Conservation (phyloP, 768 basidiomycete species). For the Leucogyrophana mollusca region DNA sequence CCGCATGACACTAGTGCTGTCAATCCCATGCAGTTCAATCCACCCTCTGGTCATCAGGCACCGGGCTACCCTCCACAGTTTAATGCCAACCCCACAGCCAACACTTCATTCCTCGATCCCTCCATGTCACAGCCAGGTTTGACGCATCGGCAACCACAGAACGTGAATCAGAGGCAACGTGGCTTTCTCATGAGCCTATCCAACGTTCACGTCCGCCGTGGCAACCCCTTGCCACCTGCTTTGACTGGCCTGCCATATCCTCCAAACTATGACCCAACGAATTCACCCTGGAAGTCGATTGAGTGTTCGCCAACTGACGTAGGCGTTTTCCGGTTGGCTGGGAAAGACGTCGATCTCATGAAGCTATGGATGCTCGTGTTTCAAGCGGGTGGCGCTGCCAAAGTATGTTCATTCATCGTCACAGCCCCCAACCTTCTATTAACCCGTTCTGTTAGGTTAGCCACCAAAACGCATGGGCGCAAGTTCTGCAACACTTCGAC, state of each 20-base stretch:
- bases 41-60: slow-evolving; percentile 42
- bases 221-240: slow-evolving; percentile 70
- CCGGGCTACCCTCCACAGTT: slow-evolving; percentile 38
- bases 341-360: slow-evolving; percentile 76
- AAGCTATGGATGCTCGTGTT: slow-evolving; percentile 65
- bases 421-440: slow-evolving; percentile 14
- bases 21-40: slow-evolving; percentile 38
- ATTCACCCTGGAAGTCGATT: slow-evolving; percentile 63
- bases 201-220: slow-evolving; percentile 53
- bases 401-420: slow-evolving; percentile 42
- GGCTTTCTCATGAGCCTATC: slow-evolving; percentile 62
- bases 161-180: slow-evolving; percentile 53
- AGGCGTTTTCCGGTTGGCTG: slow-evolving; percentile 67
- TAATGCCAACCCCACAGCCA: slow-evolving; percentile 28
- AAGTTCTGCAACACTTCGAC: slow-evolving; percentile 53
- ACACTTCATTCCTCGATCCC: slow-evolving; percentile 44
- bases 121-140: slow-evolving; percentile 39
- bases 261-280: slow-evolving; percentile 58
- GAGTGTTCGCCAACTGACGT: slow-evolving; percentile 56
- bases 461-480: slow-evolving; percentile 54
- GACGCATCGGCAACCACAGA: slow-evolving; percentile 35
- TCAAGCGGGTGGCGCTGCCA: slow-evolving; percentile 58
- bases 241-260: slow-evolving; percentile 61
- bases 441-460: slow-evolving; percentile 37
- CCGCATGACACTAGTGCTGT: slow-evolving; percentile 38